Percentiles rank a stretch among this genome's conserved stretches.
Conservation (phyloP, 2,329 filamentous ascomycete species). For the Talaromyces pinophilus region DNA sequence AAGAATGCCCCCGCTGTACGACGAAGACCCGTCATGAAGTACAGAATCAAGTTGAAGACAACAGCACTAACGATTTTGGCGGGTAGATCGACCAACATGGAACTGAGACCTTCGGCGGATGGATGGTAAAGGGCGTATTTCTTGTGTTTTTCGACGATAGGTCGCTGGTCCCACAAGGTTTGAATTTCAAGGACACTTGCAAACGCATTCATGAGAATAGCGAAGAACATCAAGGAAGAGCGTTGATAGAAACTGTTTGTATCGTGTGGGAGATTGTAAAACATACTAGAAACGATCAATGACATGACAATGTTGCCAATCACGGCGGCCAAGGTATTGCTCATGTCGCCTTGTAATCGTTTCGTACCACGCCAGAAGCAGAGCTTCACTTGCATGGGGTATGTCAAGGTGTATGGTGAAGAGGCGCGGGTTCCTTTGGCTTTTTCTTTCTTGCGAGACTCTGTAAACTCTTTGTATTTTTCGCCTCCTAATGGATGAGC, state of each 20-base stretch:
- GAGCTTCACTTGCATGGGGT: slow-evolving; percentile 71
- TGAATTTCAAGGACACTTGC: slow-evolving; percentile 79
- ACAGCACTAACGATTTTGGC: slow-evolving; percentile 74
- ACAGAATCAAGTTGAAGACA: slow-evolving; percentile 75
- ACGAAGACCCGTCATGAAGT: slow-evolving; percentile 83
- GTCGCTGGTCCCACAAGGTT: slow-evolving; percentile 82
- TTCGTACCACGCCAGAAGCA: slow-evolving; percentile 80
- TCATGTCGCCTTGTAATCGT: slow-evolving; percentile 74
- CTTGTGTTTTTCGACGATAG: slow-evolving; percentile 86
- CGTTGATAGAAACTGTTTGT: slow-evolving; percentile 76
- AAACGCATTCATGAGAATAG: slow-evolving; percentile 83
- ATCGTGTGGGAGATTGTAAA: slow-evolving; percentile 69
- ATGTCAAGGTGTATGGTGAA: slow-evolving; percentile 83
- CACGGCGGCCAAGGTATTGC: slow-evolving; percentile 66
- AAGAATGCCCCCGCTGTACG: slow-evolving; percentile 77
- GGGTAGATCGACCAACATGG: slow-evolving; percentile 83
- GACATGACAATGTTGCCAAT: slow-evolving; percentile 72
- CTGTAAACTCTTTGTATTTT: slow-evolving; percentile 43
- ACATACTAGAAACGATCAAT: slow-evolving; percentile 77
- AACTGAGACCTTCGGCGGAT: slow-evolving; percentile 81
- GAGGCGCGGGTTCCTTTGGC: slow-evolving; percentile 56
- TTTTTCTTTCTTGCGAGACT: slow-evolving; percentile 47
- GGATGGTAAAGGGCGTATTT: slow-evolving; percentile 92
- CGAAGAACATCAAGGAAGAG: slow-evolving; percentile 82
- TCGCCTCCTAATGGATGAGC: slow-evolving; percentile 46